Evolutionary conservation across 306 rosid genomes (phyloP).

Genomic region (Rubus parviflorus): DNA sequence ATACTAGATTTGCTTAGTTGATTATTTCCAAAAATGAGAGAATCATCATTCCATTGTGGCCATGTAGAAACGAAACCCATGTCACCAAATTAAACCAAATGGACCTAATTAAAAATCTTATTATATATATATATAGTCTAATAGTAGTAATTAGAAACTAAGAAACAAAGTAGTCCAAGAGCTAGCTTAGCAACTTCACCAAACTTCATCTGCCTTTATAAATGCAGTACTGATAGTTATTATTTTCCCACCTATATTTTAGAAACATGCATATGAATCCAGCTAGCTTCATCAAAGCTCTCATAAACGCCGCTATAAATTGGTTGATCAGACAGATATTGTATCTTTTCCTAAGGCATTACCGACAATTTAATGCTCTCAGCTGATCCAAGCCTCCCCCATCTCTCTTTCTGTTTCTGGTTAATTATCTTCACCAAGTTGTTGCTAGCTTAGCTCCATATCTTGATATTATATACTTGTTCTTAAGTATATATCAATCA

Average conservation of each 20-base stretch:
- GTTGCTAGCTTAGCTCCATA: neutral
- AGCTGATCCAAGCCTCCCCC: slow-evolving; percentile 42
- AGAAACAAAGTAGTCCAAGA: neutral
- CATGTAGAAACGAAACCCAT: neutral
- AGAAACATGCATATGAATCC: neutral
- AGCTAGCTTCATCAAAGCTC: slow-evolving; percentile 7
- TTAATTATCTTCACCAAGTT: slow-evolving; percentile 23
- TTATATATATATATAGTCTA: too few relatives aligned
- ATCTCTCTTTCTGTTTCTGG: slow-evolving; percentile 6
- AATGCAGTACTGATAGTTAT: slow-evolving; percentile 28
- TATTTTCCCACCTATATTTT: slow-evolving; percentile 14
- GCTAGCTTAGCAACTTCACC: slow-evolving; percentile 33
- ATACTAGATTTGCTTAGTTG: too few relatives aligned
- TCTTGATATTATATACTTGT: neutral
- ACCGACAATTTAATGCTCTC: slow-evolving; percentile 50
- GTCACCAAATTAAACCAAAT: neutral
- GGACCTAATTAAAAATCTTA: too few relatives aligned
- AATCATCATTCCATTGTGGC: neutral
- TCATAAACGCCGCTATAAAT: slow-evolving; percentile 32
- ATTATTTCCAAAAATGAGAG: too few relatives aligned
- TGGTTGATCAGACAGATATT: slow-evolving; percentile 19
- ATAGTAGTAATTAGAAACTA: neutral
- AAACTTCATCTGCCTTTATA: slow-evolving; percentile 43
- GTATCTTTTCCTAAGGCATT: neutral
- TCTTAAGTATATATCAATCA: neutral